phyloP scores from a whole-genome alignment of 148 eudicot species.

The Rhododendron griersonianum region DNA sequence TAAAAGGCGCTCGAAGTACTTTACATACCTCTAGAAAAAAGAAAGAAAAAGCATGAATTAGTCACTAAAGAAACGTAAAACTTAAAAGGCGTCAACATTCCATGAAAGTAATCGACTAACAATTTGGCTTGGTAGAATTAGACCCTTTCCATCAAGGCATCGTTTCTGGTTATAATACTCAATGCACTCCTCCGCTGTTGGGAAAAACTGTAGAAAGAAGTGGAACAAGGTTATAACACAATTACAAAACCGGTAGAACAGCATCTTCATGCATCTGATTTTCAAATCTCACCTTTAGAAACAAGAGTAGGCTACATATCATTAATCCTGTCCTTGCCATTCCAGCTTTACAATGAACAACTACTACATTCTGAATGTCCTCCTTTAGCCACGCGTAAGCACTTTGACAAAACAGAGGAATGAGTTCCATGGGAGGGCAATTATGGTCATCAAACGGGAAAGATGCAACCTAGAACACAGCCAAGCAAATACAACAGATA shows the following conservation, averaged over 20 bases:
- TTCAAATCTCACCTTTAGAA: constrained; percentile 54
- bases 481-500: constrained; percentile 12
- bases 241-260: background rate
- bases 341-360: constrained; percentile 96
- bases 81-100: background rate
- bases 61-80: background rate
- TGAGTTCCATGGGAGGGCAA: constrained; percentile 86
- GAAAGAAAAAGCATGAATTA: background rate
- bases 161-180: constrained; percentile 86
- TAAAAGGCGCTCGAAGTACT: constrained; percentile 73
- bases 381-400: constrained; percentile 87
- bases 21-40: constrained; percentile 71
- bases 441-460: constrained; percentile 98
- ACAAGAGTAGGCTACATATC: constrained; percentile 88
- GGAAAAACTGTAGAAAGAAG: constrained; percentile 61
- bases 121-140: constrained; percentile 88
- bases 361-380: constrained; percentile 82
- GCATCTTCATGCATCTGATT: background rate
- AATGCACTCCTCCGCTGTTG: constrained; percentile 84
- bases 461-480: constrained; percentile 67
- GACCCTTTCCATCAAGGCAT: constrained; percentile 90
- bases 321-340: constrained; percentile 94
- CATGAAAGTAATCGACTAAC: constrained; percentile 43
- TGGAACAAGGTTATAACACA: constrained; percentile 8
- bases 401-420: constrained; percentile 80